Evolutionary conservation across 2,329 filamentous ascomycete species (phyloP).

Genomic region (Didymellaceae sp.): DNA sequence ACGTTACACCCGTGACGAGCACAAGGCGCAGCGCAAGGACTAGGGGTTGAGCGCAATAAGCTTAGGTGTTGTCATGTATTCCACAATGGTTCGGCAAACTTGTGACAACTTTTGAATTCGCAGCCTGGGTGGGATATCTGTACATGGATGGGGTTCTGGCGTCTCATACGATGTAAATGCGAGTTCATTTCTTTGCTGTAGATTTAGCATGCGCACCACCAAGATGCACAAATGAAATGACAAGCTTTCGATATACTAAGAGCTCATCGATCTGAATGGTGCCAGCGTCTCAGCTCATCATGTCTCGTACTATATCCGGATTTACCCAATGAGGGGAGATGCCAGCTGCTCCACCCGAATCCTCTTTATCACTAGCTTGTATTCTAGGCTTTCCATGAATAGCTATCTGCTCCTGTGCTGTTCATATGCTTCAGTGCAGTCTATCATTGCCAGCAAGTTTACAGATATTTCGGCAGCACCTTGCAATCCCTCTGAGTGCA

Average conservation of each 20-base stretch:
- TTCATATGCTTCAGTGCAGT: too few relatives aligned
- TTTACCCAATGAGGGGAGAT: too few relatives aligned
- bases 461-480: too few relatives aligned
- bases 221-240: neutral
- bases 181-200: neutral
- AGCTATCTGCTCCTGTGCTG: too few relatives aligned
- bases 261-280: too few relatives aligned
- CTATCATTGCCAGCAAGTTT: too few relatives aligned
- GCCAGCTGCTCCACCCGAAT: too few relatives aligned
- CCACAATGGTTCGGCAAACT: neutral
- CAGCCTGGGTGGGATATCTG: neutral
- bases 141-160: neutral
- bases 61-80: neutral
- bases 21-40: slow-evolving; percentile 11
- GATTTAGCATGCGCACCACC: neutral
- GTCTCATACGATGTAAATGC: neutral
- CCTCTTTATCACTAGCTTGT: too few relatives aligned
- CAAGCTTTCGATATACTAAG: neutral
- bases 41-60: neutral
- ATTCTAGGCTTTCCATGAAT: too few relatives aligned
- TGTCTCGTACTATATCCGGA: too few relatives aligned
- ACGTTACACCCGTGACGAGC: neutral
- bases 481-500: too few relatives aligned
- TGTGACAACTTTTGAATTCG: neutral
- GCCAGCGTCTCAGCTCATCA: too few relatives aligned